Conservation (phyloP, 1,284 basidiomycete genomes). For the Moesziomyces parantarcticus region DNA sequence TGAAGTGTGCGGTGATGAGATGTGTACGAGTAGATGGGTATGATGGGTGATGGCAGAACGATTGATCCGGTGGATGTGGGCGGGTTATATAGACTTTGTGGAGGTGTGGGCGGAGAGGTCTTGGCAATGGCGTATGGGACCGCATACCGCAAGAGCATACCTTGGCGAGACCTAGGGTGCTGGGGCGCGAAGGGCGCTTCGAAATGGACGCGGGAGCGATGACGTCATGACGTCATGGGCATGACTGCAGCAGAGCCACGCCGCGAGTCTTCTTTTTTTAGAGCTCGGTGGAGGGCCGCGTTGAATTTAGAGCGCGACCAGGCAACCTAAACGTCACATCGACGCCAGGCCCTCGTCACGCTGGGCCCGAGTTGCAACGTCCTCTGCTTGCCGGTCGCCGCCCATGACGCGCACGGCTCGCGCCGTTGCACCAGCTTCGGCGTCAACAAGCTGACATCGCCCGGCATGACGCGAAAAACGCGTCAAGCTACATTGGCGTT, state of each 20-base stretch:
- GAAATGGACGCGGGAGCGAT: background rate
- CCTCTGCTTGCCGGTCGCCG: background rate
- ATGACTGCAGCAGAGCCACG: background rate
- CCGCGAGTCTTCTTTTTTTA: conserved; percentile 22
- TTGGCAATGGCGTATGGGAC: background rate
- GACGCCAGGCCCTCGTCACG: background rate
- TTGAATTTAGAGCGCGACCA: background rate
- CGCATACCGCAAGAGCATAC: no score
- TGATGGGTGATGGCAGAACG: no score
- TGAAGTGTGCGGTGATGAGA: background rate
- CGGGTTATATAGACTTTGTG: background rate
- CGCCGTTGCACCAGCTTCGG: no score
- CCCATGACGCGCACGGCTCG: background rate
- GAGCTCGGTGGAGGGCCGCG: background rate
- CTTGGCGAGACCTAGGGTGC: no score
- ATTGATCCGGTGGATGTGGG: no score
- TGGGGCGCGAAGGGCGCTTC: no score
- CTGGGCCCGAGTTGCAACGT: background rate
- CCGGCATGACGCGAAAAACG: background rate
- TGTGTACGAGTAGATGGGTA: background rate
- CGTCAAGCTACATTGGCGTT: background rate
- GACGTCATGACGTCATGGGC: conserved; percentile 35
- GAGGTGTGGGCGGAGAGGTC: background rate
- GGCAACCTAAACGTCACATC: background rate
- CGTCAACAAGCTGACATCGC: background rate